A percentile compares a stretch with the other conserved stretches of the same genome.
Conservation (phyloP, 139 green algal species). For the Dunaliella primolecta region DNA sequence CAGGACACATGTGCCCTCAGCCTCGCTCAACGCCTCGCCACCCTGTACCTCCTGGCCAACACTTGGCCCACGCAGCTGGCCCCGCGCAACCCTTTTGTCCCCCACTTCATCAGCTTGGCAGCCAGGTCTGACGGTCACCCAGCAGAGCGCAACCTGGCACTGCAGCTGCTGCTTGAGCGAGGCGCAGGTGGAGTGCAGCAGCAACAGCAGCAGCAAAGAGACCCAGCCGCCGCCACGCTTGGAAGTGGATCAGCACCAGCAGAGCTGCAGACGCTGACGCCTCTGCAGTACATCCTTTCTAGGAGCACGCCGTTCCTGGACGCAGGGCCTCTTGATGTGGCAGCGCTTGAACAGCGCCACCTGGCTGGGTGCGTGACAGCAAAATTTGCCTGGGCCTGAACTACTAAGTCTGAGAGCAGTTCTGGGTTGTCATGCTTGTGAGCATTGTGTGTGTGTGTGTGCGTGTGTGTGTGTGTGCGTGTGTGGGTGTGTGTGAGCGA, state of each 20-base stretch:
- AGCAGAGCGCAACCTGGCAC: conserved; percentile 17
- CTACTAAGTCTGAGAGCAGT: too few relatives aligned
- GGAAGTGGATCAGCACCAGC: not conserved
- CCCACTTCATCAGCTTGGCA: conserved; percentile 8
- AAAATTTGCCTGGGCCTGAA: too few relatives aligned
- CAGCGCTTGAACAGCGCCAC: conserved; percentile 6
- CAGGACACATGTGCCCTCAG: conserved; percentile 23
- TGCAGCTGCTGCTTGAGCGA: conserved; percentile 20
- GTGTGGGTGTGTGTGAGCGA: not conserved
- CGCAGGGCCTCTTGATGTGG: not conserved
- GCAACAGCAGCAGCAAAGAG: not conserved
- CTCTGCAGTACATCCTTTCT: not conserved
- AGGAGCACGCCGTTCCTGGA: not conserved
- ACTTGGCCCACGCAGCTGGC: conserved; percentile 7
- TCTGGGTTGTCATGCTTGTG: too few relatives aligned
- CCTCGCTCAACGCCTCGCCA: conserved; percentile 23
- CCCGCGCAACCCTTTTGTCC: conserved; percentile 1
- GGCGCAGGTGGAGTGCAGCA: not conserved
- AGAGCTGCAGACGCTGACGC: conserved; percentile 1
- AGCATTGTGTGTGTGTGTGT: not conserved
- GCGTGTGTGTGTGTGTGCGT: not conserved
- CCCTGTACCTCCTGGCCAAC: conserved; percentile 28
- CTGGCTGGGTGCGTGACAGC: not conserved
- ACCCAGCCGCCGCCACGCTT: too few relatives aligned
- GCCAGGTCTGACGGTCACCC: conserved; percentile 1